These are phyloP conservation scores for Amyloporia xantha DNA, from an alignment of 768 basidiomycete species.

Conservation along the genomic window DNA sequence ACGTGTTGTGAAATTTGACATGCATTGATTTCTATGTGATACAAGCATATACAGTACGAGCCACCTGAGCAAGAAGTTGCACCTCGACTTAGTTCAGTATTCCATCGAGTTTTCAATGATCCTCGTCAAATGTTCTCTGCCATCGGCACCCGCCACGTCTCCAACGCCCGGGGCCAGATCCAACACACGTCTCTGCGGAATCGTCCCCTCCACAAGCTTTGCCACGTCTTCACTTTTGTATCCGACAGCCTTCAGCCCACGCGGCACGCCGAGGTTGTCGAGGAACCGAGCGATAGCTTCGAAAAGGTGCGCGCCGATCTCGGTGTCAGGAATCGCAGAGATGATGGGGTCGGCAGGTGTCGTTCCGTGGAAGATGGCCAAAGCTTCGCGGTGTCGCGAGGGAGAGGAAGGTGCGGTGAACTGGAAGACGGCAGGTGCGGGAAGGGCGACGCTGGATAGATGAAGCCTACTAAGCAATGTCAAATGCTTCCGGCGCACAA, in stretches of 20 bases:
- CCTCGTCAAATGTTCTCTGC: conserved; percentile 68
- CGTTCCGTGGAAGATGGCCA: conserved; percentile 73
- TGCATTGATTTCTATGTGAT: too few relatives aligned
- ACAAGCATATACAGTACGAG: too few relatives aligned
- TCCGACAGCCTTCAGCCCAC: conserved; percentile 79
- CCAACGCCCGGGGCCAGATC: conserved; percentile 91
- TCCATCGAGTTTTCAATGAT: conserved; percentile 79
- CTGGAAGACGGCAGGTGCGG: conserved; percentile 91
- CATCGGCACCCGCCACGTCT: conserved; percentile 75
- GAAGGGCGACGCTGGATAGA: conserved; percentile 64
- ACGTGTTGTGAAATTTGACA: too few relatives aligned
- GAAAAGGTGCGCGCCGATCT: conserved; percentile 70
- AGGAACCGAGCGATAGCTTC: conserved; percentile 89
- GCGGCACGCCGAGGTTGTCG: conserved; percentile 75
- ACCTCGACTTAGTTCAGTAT: conserved; percentile 39
- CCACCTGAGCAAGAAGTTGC: neutral
- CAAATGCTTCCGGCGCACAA: too few relatives aligned
- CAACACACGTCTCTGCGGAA: conserved; percentile 88
- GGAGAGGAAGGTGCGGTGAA: conserved; percentile 95
- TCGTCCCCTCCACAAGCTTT: conserved; percentile 80
- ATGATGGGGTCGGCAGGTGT: conserved; percentile 65
- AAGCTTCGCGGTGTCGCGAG: conserved; percentile 81
- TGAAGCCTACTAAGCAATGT: neutral
- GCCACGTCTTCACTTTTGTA: conserved; percentile 62
- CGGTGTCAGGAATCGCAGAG: conserved; percentile 67